These are phyloP conservation scores for Malania oleifera DNA, from an alignment of 164 flowering plant genomes.

Conservation along the genomic window DNA sequence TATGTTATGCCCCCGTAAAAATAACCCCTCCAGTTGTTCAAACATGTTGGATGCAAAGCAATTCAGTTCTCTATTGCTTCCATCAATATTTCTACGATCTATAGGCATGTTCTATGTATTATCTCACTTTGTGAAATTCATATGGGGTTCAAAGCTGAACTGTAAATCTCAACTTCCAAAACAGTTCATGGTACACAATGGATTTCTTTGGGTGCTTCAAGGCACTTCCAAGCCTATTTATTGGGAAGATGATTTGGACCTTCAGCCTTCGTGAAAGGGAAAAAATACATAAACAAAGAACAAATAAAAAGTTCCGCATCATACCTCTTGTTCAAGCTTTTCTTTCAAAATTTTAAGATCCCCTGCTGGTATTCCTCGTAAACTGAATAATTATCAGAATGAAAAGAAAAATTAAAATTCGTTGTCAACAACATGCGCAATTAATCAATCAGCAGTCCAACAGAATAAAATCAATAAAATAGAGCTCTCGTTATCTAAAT, in stretches of 20 bases:
- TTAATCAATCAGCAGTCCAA: background rate
- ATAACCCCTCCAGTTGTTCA: background rate
- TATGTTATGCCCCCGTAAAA: background rate
- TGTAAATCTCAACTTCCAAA: background rate
- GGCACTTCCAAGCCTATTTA: no score
- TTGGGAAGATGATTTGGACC: background rate
- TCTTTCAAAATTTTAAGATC: conserved; percentile 60
- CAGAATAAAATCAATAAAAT: background rate
- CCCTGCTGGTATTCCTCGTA: conserved; percentile 50
- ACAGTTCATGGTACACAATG: background rate
- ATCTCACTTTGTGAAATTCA: no score
- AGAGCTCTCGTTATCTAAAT: background rate
- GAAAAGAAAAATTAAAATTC: no score
- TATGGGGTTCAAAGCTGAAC: no score
- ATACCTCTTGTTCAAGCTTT: conserved; percentile 82
- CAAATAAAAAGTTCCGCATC: background rate
- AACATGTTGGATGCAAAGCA: background rate
- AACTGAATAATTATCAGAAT: conserved; percentile 26
- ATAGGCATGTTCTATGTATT: no score
- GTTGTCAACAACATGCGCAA: no score
- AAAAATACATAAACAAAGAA: background rate
- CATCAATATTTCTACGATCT: no score
- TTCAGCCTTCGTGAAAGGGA: background rate
- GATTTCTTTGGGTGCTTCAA: no score
- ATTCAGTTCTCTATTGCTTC: background rate